Base-by-base conservation (phyloP, 441 rosid species). In the Populus trichocarpa region DNA sequence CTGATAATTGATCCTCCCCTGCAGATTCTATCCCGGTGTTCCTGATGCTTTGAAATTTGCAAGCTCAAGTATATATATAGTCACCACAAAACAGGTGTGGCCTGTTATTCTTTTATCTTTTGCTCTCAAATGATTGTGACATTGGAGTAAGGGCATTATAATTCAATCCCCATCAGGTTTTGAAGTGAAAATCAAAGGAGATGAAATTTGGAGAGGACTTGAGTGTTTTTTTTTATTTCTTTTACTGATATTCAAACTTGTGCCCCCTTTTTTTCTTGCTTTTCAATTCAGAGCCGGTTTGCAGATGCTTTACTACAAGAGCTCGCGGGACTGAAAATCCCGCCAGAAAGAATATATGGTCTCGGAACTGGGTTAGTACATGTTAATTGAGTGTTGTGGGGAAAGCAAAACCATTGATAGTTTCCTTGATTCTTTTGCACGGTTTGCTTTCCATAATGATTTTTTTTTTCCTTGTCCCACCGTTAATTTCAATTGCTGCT, bases 21-120 rank as follows among this genome's bases (percentile, higher is more conserved):
- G 85, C 89, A 94, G 97, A 85, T 90, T 96, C 77, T 94, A 94
- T 85, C 97, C 97, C 1, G 99, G 97, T 74, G 92, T 92, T 70
- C 86, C 97, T 66, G 98, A 96, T 66, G 97, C 99, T 65, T 76
- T 96, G 65, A 92, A 87, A 78, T 90, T 94, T 69, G 93, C 97
- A 6, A 91, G 99, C 85, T 96, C 96, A 20, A 90, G 74, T 68
- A 74, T 96, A 70, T 92, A 92, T 83, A 89, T 94, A 77, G 97
- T 91, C 69, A 94, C 97, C 73, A 94, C 98, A 0, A 96, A 96
- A 81, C 97, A 96, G 97, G 97, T 92, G 72, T 14, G 25, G 14
- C 73, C 25, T n/a, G 30, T 81, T 74, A 72, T n/a, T 67, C 28
- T 26, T 74, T 67, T 18, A 64, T 70, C 16, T 23, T 74, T 53